A percentile compares a stretch with the other conserved stretches of the same genome.
These are phyloP conservation scores for Solanum neorickii DNA, from an alignment of 257 asterid genomes.

Conservation along the genomic window DNA sequence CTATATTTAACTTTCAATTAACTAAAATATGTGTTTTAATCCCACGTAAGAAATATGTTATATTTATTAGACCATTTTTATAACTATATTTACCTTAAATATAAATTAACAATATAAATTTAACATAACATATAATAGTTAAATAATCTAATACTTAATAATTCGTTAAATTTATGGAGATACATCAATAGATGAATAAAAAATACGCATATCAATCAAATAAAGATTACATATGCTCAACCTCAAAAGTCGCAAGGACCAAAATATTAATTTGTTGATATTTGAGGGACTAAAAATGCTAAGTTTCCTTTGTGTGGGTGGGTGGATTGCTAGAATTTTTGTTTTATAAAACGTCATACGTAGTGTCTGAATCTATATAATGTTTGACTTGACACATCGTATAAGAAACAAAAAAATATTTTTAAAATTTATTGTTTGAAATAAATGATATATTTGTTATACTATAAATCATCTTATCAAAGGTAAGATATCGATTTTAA, in stretches of 20 bases:
- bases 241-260: neutral
- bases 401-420: no score
- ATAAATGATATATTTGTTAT: no score
- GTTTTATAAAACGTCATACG: neutral
- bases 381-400: accelerated
- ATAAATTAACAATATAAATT: neutral
- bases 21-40: neutral
- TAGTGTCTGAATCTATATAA: no score
- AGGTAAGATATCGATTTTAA: no score
- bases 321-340: neutral
- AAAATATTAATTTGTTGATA: neutral
- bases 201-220: neutral
- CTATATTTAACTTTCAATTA: neutral
- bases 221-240: neutral
- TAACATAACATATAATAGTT: neutral
- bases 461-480: neutral
- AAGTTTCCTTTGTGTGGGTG: no score
- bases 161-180: neutral
- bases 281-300: neutral
- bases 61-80: neutral
- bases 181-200: neutral
- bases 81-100: neutral
- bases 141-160: neutral
- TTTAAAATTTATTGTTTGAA: no score
- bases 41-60: neutral